Conservation (phyloP, 1,284 basidiomycete species). For the Trametes pubescens region DNA sequence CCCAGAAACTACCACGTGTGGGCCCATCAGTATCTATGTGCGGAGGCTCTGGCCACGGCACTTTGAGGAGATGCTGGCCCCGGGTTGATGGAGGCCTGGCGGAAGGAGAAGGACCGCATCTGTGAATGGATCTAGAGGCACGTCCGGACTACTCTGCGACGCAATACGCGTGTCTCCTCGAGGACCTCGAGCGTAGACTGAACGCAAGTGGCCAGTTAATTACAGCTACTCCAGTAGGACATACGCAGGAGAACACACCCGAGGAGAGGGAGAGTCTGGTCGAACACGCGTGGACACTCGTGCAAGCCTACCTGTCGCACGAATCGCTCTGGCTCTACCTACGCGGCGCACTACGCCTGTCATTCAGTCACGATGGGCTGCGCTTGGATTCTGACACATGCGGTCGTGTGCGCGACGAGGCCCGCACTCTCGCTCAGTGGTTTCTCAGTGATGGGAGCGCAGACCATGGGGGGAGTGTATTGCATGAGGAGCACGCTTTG, state of each 20-base stretch:
- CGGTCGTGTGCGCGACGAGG: background rate
- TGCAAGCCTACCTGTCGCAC: constrained; percentile 57
- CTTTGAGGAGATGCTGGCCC: constrained; percentile 16
- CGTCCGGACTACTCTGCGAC: constrained; percentile 70
- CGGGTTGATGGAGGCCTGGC: constrained; percentile 40
- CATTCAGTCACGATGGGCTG: background rate
- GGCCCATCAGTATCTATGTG: constrained; percentile 61
- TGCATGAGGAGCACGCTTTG: background rate
- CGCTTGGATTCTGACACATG: background rate
- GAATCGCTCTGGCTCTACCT: constrained; percentile 72
- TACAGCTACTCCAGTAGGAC: background rate
- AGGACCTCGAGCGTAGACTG: background rate
- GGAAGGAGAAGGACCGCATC: constrained; percentile 47
- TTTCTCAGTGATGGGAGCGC: constrained; percentile 9
- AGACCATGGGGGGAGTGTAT: background rate
- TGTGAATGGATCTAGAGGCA: constrained; percentile 64
- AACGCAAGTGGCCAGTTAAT: background rate
- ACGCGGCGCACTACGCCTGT: constrained; percentile 41
- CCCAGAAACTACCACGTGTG: constrained; percentile 76
- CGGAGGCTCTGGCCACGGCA: constrained; percentile 39
- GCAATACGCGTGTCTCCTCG: constrained; percentile 53
- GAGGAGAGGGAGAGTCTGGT: background rate
- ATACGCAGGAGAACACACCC: background rate
- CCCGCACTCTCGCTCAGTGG: constrained; percentile 5
- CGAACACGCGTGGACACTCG: constrained; percentile 55